Evolutionary conservation across 345 rosid species (phyloP), one percentile per base, ranked within the genome.

Genomic region (Triadica sebifera): DNA sequence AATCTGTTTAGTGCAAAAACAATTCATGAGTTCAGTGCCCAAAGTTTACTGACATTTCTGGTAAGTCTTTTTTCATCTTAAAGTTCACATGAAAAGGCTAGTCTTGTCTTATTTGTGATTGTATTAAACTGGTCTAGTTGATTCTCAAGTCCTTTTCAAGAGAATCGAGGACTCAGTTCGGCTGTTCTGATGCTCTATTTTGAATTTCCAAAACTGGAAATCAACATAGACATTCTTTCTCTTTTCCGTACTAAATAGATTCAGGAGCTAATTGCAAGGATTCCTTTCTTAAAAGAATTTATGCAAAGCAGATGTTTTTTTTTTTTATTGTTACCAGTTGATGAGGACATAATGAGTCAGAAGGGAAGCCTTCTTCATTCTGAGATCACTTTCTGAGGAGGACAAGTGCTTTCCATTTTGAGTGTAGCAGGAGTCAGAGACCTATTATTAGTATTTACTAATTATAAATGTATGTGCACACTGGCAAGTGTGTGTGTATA

Each of bases 1-100:
- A 95, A 95, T 86, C 85, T 95, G 86, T 95, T 95, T 78, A 95
- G 99, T 80, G 97, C 99, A 66, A 95, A 93, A 83, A 95, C 99
- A 70, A 83, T 91, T 84, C 99, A 92, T 55, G 99, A 93, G 83
- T 95, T 85, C 84, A 93, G 97, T 78, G 93, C 99, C 55, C 97
- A 91, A 78, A 91, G 94, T 84, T 81, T 95, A 77, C 78, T 91
- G 83, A 91, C 99, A 22, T 95, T 93, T 84, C 87, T 95, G 98
- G 99, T 95, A 91, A n/a, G 34, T 57, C 53, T 58, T 22, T 39
- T 65, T 57, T 38, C 38, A 61, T 62, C 50, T 22, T 10, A 20
- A 29, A 19, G 38, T 66, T 49, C 19, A 22, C n/a, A 45, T 17
- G 15, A 37, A 47, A 67, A 6, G 20, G 20, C 45, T 66, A 22